phyloP scores from a whole-genome alignment of 2,329 filamentous ascomycete species.

The Gaeumannomyces sp. region DNA sequence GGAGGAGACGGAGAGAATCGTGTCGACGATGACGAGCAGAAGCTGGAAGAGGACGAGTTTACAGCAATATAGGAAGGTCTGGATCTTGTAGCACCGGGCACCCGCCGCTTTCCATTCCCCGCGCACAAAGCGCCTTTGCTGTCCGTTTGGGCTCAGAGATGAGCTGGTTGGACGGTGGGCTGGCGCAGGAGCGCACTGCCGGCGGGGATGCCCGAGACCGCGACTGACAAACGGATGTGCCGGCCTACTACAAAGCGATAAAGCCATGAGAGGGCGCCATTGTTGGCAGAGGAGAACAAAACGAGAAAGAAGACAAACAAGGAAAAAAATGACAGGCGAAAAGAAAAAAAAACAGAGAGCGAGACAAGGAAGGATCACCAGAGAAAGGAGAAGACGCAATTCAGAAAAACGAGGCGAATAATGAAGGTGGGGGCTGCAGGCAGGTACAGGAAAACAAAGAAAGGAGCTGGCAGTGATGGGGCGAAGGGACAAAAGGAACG shows the following conservation, averaged over 20 bases:
- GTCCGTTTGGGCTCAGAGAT: not conserved
- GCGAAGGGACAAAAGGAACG: not conserved
- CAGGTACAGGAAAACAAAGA: not conserved
- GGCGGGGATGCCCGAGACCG: slow-evolving; percentile 11
- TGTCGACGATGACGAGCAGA: not conserved
- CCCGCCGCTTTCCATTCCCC: not conserved
- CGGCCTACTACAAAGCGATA: not conserved
- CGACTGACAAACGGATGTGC: slow-evolving; percentile 7
- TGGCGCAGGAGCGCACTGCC: not conserved
- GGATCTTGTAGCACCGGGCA: not conserved
- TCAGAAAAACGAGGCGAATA: not conserved
- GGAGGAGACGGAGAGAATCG: not conserved
- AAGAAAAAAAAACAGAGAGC: not conserved
- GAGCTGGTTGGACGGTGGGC: not conserved
- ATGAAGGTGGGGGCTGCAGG: not conserved
- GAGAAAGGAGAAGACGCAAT: not conserved
- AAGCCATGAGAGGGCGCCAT: slow-evolving; percentile 10
- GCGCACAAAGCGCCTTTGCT: not conserved
- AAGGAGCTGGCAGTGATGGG: not conserved
- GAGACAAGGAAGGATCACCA: not conserved
- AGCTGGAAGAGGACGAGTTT: not conserved
- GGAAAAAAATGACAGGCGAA: not conserved
- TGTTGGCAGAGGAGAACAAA: not conserved
- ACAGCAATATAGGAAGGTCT: too few species aligned
- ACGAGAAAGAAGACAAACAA: slow-evolving; percentile 1